phyloP scores from a whole-genome alignment of 1,284 basidiomycete genomes.

The Chondrostereum purpureum region DNA sequence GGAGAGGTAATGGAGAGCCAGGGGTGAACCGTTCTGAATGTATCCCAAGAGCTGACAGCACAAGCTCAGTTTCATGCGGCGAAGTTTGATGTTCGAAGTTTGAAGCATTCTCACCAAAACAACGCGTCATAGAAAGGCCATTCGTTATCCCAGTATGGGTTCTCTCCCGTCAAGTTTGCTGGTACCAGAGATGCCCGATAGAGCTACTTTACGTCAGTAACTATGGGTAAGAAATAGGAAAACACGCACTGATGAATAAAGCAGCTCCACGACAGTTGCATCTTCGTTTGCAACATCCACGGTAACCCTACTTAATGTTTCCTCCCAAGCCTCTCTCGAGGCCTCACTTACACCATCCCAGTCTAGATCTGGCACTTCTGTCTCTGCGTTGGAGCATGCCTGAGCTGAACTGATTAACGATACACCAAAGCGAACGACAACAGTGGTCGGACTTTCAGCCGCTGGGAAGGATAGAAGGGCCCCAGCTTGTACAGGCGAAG shows the following conservation, averaged over 20 bases:
- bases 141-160: slow-evolving; percentile 34
- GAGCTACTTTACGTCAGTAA: slow-evolving; percentile 24
- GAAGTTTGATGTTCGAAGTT: slow-evolving; percentile 1
- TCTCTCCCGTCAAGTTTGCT: slow-evolving; percentile 44
- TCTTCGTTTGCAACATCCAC: slow-evolving; percentile 29
- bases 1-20: slow-evolving; percentile 37
- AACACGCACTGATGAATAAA: slow-evolving; percentile 38
- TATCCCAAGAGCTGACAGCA: slow-evolving; percentile 40
- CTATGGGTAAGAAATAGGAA: background rate
- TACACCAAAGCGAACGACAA: slow-evolving; percentile 45
- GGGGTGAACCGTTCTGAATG: slow-evolving; percentile 42
- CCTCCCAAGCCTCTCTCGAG: slow-evolving; percentile 34
- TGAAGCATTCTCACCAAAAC: slow-evolving; percentile 29
- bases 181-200: slow-evolving; percentile 46
- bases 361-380: slow-evolving; percentile 38
- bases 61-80: background rate
- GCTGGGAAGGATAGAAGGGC: slow-evolving; percentile 36
- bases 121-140: slow-evolving; percentile 41
- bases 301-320: background rate
- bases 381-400: slow-evolving; percentile 41
- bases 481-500: slow-evolving; percentile 36
- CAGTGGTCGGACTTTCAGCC: slow-evolving; percentile 22
- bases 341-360: slow-evolving; percentile 33
- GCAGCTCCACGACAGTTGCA: slow-evolving; percentile 33
- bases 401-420: slow-evolving; percentile 36